phyloP scores from a whole-genome alignment of 805 yeast species.

The Torulaspora quercuum region DNA sequence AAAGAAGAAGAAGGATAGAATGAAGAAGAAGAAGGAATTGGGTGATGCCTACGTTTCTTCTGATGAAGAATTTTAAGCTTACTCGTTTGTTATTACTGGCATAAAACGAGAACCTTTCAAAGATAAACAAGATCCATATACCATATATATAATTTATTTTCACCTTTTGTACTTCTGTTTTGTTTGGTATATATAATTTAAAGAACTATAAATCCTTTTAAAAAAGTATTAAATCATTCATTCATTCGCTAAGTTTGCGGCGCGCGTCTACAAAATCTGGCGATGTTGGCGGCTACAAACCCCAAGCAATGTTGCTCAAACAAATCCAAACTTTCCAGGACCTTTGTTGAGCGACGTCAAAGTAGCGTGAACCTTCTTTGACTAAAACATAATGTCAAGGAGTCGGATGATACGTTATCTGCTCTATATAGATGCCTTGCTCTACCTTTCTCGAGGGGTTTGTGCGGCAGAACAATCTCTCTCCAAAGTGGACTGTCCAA shows the following conservation, averaged over 20 bases:
- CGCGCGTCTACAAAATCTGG: no score
- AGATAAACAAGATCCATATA: constrained; percentile 17
- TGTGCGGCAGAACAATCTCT: constrained; percentile 18
- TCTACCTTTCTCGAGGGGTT: no score
- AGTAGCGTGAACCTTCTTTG: no score
- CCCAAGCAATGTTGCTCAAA: no score
- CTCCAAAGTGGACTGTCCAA: constrained; percentile 32
- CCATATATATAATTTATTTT: constrained; percentile 17
- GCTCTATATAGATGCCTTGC: no score
- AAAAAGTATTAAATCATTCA: no score
- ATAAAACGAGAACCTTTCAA: constrained; percentile 14
- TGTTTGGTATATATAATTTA: constrained; percentile 9
- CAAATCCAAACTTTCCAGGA: no score
- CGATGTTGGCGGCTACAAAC: constrained; percentile 2
- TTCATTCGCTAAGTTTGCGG: no score
- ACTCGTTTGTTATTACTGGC: constrained; percentile 14
- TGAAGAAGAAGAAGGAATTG: constrained; percentile 99
- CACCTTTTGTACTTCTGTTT: constrained; percentile 11
- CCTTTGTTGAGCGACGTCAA: no score
- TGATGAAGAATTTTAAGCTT: constrained; percentile 74
- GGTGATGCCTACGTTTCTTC: constrained; percentile 99
- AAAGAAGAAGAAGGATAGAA: constrained; percentile 99
- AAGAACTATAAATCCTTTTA: constrained; percentile 7
- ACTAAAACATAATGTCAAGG: no score
- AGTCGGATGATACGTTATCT: no score